Percentiles rank a stretch among this genome's conserved stretches.
Evolutionary conservation across 768 basidiomycete species (phyloP).

Genomic region (Lactarius psammicola): DNA sequence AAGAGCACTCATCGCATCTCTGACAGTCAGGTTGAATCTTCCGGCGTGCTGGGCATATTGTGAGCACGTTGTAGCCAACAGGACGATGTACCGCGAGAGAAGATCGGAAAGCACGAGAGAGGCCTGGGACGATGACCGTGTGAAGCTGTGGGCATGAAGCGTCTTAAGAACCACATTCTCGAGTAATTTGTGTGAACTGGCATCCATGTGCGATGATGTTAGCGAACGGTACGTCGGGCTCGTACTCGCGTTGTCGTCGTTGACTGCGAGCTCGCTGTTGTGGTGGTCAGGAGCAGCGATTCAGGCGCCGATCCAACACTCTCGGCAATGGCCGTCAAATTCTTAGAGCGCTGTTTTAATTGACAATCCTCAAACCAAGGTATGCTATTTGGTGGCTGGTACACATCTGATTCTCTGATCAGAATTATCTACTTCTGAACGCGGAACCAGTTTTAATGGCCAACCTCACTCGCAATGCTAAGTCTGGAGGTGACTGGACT

Average conservation of each 20-base stretch:
- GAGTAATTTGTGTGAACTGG: slow-evolving; percentile 56
- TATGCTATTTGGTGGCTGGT: too few species aligned
- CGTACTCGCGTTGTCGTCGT: slow-evolving; percentile 25
- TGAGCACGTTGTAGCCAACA: slow-evolving; percentile 65
- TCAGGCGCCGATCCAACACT: slow-evolving; percentile 27
- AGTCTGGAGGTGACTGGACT: too few species aligned
- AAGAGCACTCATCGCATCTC: slow-evolving; percentile 64
- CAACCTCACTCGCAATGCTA: too few species aligned
- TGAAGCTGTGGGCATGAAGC: slow-evolving; percentile 75
- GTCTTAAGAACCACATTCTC: slow-evolving; percentile 67
- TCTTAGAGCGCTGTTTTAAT: too few species aligned
- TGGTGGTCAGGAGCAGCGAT: slow-evolving; percentile 30
- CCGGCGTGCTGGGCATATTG: slow-evolving; percentile 76
- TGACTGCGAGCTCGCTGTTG: slow-evolving; percentile 27
- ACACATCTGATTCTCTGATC: too few species aligned
- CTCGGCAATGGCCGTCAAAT: slow-evolving; percentile 15
- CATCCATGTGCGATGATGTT: slow-evolving; percentile 45
- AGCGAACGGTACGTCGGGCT: slow-evolving; percentile 2
- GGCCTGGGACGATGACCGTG: slow-evolving; percentile 72
- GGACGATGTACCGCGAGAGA: slow-evolving; percentile 67
- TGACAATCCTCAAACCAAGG: too few species aligned
- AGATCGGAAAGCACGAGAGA: slow-evolving; percentile 69
- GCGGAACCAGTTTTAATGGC: too few species aligned
- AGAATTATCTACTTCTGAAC: too few species aligned
- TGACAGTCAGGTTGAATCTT: slow-evolving; percentile 52